phyloP scores from a whole-genome alignment of 306 rosid species.

The Pueraria montana region DNA sequence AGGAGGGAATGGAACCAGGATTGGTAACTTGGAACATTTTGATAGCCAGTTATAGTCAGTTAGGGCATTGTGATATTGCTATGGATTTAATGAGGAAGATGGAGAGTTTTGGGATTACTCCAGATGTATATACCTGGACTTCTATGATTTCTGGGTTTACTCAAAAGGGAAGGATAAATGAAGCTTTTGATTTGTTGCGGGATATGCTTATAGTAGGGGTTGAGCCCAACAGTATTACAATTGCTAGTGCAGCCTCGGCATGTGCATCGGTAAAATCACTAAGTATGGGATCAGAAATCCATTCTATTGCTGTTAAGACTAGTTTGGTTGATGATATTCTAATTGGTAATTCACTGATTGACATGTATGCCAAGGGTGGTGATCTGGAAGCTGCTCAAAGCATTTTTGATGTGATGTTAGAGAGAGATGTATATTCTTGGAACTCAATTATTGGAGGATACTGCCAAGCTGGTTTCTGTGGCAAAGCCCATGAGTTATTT shows the following conservation, averaged over 20 bases:
- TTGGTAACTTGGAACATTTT: slow-evolving; percentile 89
- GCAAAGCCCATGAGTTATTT: slow-evolving; percentile 89
- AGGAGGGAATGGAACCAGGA: slow-evolving; percentile 67
- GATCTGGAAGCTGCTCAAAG: slow-evolving; percentile 76
- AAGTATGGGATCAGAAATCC: slow-evolving; percentile 74
- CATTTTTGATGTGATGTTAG: slow-evolving; percentile 70
- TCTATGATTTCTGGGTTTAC: slow-evolving; percentile 92
- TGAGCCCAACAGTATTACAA: slow-evolving; percentile 75
- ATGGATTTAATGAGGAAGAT: slow-evolving; percentile 84
- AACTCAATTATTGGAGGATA: slow-evolving; percentile 94
- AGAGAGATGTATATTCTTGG: slow-evolving; percentile 89
- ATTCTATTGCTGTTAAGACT: slow-evolving; percentile 73
- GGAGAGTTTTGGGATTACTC: slow-evolving; percentile 71
- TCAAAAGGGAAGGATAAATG: slow-evolving; percentile 66
- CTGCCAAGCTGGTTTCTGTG: slow-evolving; percentile 85
- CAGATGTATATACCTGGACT: slow-evolving; percentile 98
- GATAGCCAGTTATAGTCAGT: slow-evolving; percentile 75
- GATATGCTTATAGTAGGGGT: slow-evolving; percentile 73
- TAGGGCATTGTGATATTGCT: slow-evolving; percentile 75
- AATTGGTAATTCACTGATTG: slow-evolving; percentile 81
- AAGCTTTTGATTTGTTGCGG: slow-evolving; percentile 74
- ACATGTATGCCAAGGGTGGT: slow-evolving; percentile 89
- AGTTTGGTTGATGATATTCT: slow-evolving; percentile 58
- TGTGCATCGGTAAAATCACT: slow-evolving; percentile 76
- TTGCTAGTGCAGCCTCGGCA: slow-evolving; percentile 75